Conservation (phyloP, 768 basidiomycete genomes). For the Phylloporus scabripes region DNA sequence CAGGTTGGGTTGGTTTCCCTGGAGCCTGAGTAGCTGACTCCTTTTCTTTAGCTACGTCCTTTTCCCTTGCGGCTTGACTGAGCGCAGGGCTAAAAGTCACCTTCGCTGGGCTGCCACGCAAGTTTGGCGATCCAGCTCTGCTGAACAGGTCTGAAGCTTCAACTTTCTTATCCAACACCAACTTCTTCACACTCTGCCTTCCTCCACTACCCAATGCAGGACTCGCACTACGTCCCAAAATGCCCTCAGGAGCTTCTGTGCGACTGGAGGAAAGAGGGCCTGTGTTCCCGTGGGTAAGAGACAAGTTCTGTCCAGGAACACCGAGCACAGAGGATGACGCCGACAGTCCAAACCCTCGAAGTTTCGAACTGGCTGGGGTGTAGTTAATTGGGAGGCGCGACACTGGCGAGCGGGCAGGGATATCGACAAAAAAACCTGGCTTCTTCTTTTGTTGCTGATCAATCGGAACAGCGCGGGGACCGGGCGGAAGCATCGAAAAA, state of each 20-base stretch:
- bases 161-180: conserved; percentile 81
- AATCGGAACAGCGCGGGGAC: conserved; percentile 55
- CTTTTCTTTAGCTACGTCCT: conserved; percentile 47
- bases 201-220: conserved; percentile 64
- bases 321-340: conserved; percentile 35
- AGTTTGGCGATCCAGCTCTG: conserved; percentile 35
- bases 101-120: conserved; percentile 35
- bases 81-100: conserved; percentile 72
- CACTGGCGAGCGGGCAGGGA: conserved; percentile 65
- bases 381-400: conserved; percentile 63
- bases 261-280: conserved; percentile 51
- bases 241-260: conserved; percentile 53
- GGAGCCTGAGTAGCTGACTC: conserved; percentile 25
- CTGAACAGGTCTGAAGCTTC: conserved; percentile 69
- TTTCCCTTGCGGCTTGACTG: conserved; percentile 70
- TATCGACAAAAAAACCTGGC: conserved; percentile 68
- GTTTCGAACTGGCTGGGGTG: conserved; percentile 54
- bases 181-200: conserved; percentile 86
- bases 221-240: conserved; percentile 51
- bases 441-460: conserved; percentile 72
- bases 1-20: conserved; percentile 14
- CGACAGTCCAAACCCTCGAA: conserved; percentile 60
- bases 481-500: conserved; percentile 69
- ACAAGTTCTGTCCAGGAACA: conserved; percentile 30
- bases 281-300: conserved; percentile 51